Evolutionary conservation across 495 filamentous ascomycete genomes (phyloP).

Genomic region (Lasiosphaeria ovina): DNA sequence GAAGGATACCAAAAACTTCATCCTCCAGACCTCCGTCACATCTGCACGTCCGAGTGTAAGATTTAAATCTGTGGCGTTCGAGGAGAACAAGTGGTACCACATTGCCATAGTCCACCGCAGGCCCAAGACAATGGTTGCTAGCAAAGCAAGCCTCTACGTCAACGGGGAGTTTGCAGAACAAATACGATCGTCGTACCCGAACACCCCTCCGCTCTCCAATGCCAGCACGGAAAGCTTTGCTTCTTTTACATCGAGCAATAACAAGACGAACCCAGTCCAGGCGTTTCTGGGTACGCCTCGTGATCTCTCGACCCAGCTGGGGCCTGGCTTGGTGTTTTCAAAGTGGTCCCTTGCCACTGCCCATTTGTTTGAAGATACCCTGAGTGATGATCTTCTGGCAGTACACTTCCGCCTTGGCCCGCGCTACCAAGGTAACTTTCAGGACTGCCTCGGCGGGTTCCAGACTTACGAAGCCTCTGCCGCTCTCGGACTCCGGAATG

Average conservation of each 20-base stretch:
- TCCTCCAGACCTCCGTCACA: slow-evolving; percentile 91
- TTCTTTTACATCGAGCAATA: slow-evolving; percentile 54
- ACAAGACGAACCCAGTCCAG: slow-evolving; percentile 68
- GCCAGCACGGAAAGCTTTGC: slow-evolving; percentile 59
- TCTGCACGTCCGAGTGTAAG: slow-evolving; percentile 84
- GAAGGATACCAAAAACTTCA: slow-evolving; percentile 91
- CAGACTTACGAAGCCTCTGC: slow-evolving; percentile 97
- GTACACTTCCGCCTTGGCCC: slow-evolving; percentile 88
- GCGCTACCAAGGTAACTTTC: slow-evolving; percentile 91
- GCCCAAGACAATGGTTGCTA: slow-evolving; percentile 68
- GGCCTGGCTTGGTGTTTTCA: slow-evolving; percentile 70
- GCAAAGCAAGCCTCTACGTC: slow-evolving; percentile 85
- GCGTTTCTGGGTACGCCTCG: slow-evolving; percentile 92
- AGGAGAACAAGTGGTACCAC: slow-evolving; percentile 83
- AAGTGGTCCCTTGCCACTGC: slow-evolving; percentile 87
- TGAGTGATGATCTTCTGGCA: slow-evolving; percentile 88
- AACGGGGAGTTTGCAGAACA: slow-evolving; percentile 94
- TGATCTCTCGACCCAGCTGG: slow-evolving; percentile 79
- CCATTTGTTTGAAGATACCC: slow-evolving; percentile 80
- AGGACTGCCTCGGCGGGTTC: slow-evolving; percentile 93
- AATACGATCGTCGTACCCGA: slow-evolving; percentile 82
- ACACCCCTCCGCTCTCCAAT: slow-evolving; percentile 59
- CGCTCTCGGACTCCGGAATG: slow-evolving; percentile 83
- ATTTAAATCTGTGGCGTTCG: slow-evolving; percentile 79
- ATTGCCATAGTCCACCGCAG: slow-evolving; percentile 80